A percentile compares a stretch with the other conserved stretches of the same genome.
These are phyloP conservation scores for Raddia guianensis DNA, from an alignment of 176 grass and related monocot genomes.

Conservation along the genomic window DNA sequence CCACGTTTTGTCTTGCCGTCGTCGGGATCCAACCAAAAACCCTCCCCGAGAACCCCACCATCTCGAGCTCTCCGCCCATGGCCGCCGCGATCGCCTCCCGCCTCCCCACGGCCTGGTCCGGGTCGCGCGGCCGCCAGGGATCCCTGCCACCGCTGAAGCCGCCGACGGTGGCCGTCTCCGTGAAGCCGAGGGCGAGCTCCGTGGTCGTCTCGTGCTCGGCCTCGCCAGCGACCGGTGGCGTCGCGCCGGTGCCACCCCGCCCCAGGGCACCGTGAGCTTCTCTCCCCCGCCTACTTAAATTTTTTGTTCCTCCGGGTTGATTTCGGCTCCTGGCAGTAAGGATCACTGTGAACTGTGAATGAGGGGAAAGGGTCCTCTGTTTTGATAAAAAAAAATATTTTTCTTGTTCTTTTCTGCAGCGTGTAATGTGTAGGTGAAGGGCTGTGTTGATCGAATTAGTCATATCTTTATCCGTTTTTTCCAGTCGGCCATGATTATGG, in stretches of 20 bases:
- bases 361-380: not conserved
- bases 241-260: conserved; percentile 13
- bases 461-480: not conserved
- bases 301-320: not conserved
- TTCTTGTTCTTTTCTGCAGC: not conserved
- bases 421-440: not conserved
- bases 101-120: not conserved
- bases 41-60: not conserved
- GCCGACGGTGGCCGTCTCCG: not conserved
- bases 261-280: conserved; percentile 31
- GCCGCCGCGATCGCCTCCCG: conserved; percentile 1
- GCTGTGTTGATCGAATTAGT: not conserved
- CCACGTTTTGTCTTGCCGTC: no score
- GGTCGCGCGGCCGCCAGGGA: not conserved
- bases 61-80: not conserved
- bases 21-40: not conserved
- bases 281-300: not conserved
- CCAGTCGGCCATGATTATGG: no score
- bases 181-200: conserved; percentile 5
- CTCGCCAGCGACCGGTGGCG: conserved; percentile 25
- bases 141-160: not conserved
- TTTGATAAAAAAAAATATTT: no score
- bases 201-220: not conserved
- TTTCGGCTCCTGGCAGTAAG: not conserved
- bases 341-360: no score